phyloP scores from a whole-genome alignment of 164 flowering plant species.

The Magnolia sinica region DNA sequence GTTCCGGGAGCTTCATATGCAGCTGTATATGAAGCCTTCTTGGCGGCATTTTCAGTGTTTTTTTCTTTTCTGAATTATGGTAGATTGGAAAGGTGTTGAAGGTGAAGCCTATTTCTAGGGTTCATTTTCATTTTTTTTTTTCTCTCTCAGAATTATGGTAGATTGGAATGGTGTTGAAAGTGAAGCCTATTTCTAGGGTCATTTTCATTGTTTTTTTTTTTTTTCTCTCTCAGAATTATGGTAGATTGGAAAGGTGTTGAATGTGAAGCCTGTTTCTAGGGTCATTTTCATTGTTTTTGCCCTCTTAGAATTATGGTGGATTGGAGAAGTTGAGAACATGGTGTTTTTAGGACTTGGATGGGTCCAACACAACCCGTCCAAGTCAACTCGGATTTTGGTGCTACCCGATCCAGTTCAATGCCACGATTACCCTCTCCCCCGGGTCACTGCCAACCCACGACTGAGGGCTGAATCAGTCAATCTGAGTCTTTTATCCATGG shows the following conservation, averaged over 20 bases:
- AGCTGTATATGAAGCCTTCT: not conserved
- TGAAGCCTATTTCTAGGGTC: not conserved
- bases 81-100: not conserved
- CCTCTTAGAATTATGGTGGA: not conserved
- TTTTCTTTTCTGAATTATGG: not conserved
- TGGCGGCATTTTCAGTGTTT: not conserved
- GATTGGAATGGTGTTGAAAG: not conserved
- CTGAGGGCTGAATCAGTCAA: too few relatives aligned
- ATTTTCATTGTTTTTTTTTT: too few relatives aligned
- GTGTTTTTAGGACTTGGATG: too few relatives aligned
- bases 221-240: not conserved
- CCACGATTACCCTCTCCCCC: too few relatives aligned
- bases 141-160: not conserved
- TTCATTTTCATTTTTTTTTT: too few relatives aligned
- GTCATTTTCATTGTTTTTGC: too few relatives aligned
- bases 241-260: not conserved
- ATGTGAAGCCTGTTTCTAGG: not conserved
- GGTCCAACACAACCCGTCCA: too few relatives aligned
- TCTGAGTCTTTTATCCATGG: too few relatives aligned
- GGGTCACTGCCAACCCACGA: too few relatives aligned
- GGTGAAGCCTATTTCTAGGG: not conserved
- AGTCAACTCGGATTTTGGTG: too few relatives aligned
- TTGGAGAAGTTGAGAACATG: too few relatives aligned
- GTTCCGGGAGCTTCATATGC: not conserved
- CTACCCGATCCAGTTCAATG: too few relatives aligned